A percentile compares a stretch with the other conserved stretches of the same genome.
phyloP scores from a whole-genome alignment of 495 filamentous ascomycete species.

The Talaromyces borbonicus region DNA sequence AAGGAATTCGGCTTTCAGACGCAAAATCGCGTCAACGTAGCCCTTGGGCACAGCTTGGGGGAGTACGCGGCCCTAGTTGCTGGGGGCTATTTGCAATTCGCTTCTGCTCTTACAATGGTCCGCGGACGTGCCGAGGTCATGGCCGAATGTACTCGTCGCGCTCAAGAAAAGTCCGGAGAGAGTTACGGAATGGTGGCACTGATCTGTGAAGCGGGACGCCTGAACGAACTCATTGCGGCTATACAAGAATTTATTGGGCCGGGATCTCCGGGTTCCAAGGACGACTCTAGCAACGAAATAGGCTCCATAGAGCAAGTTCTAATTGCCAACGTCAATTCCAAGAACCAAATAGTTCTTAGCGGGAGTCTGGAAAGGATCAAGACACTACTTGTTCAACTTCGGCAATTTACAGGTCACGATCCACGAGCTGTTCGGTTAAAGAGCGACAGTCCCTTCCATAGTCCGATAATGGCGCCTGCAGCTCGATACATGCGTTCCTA shows the following conservation, averaged over 20 bases:
- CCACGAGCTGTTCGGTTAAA: constrained; percentile 80
- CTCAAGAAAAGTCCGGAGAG: constrained; percentile 53
- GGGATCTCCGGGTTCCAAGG: constrained; percentile 47
- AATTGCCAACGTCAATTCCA: constrained; percentile 91
- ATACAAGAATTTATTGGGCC: constrained; percentile 76
- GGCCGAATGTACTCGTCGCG: constrained; percentile 60
- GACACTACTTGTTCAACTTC: constrained; percentile 74
- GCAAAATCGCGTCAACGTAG: constrained; percentile 60
- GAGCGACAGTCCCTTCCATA: constrained; percentile 88
- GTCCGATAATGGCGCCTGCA: constrained; percentile 82
- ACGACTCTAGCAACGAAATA: constrained; percentile 53
- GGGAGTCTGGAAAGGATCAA: constrained; percentile 80
- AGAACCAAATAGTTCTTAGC: constrained; percentile 91
- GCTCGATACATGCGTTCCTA: constrained; percentile 57
- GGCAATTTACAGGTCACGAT: constrained; percentile 90
- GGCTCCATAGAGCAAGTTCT: constrained; percentile 76
- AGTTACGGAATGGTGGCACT: constrained; percentile 88
- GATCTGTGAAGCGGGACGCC: constrained; percentile 69
- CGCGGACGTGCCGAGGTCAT: constrained; percentile 74
- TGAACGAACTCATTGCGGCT: constrained; percentile 54
- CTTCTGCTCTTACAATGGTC: constrained; percentile 69
- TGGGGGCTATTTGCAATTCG: constrained; percentile 63
- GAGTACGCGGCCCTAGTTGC: constrained; percentile 89
- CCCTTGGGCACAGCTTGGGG: constrained; percentile 87
- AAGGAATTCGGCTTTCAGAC: constrained; percentile 70